phyloP scores from a whole-genome alignment of 148 eudicot species.

The Polygonum aviculare region DNA sequence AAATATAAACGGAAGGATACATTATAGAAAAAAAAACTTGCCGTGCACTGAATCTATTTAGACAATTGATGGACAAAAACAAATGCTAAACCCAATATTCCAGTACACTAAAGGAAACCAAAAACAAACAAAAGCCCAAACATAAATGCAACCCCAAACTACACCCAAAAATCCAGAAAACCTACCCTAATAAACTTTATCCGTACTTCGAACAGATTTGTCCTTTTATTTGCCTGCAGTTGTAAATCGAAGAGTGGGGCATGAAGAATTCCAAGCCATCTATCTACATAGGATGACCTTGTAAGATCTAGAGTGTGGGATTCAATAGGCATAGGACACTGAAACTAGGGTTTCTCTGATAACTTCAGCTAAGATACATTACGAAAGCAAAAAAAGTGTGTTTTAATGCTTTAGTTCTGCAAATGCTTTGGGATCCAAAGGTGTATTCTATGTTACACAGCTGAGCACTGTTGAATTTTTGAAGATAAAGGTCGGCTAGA shows the following conservation, averaged over 20 bases:
- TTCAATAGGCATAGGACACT: neutral
- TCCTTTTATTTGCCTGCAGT: neutral
- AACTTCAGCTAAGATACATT: neutral
- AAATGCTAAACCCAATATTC: neutral
- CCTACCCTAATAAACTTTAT: neutral
- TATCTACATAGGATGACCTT: neutral
- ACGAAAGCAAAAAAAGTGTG: neutral
- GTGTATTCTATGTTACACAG: neutral
- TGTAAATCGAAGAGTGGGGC: neutral
- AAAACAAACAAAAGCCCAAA: neutral
- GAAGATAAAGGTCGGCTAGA: neutral
- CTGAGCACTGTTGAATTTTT: neutral
- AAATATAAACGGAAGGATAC: neutral
- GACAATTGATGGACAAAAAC: neutral
- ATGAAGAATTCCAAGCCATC: neutral
- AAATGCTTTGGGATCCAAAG: neutral
- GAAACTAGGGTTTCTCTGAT: neutral
- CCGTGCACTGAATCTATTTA: neutral
- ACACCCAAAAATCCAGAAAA: neutral
- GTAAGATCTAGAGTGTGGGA: neutral
- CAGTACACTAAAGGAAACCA: neutral
- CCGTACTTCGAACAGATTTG: neutral
- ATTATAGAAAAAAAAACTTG: neutral
- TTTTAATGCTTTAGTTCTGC: neutral
- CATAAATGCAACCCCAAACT: neutral